These are phyloP conservation scores for Russula sp. DNA, from an alignment of 768 basidiomycete species.

Conservation along the genomic window DNA sequence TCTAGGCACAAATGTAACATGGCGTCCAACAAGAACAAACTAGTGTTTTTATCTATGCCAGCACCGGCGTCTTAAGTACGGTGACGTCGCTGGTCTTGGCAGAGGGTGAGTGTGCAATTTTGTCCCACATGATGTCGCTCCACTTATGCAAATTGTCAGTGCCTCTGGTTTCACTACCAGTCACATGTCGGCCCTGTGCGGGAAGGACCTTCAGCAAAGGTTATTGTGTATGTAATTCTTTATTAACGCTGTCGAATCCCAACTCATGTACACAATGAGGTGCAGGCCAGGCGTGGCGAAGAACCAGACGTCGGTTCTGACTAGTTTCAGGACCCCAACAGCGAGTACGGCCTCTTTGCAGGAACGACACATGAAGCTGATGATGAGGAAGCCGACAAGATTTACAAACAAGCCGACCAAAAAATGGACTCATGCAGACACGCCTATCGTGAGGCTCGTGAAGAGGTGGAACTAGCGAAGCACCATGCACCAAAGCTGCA, in stretches of 20 bases:
- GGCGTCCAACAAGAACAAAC: slow-evolving; percentile 62
- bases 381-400: slow-evolving; percentile 94
- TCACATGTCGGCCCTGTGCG: slow-evolving; percentile 98
- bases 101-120: slow-evolving; percentile 56
- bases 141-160: slow-evolving; percentile 36
- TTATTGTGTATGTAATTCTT: slow-evolving; percentile 62
- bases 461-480: slow-evolving; percentile 66
- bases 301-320: slow-evolving; percentile 86
- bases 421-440: slow-evolving; percentile 85
- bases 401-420: slow-evolving; percentile 88
- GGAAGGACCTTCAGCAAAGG: slow-evolving; percentile 90
- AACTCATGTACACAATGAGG: slow-evolving; percentile 51
- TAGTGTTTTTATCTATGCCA: slow-evolving; percentile 86
- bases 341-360: slow-evolving; percentile 93
- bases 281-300: slow-evolving; percentile 80
- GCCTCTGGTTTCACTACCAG: slow-evolving; percentile 97
- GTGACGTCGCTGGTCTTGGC: slow-evolving; percentile 94
- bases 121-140: background rate
- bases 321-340: slow-evolving; percentile 94
- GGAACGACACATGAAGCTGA: slow-evolving; percentile 96
- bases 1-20: slow-evolving; percentile 25
- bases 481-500: slow-evolving; percentile 91
- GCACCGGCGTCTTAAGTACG: slow-evolving; percentile 92
- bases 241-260: background rate
- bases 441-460: slow-evolving; percentile 70